A percentile compares a stretch with the other conserved stretches of the same genome.
phyloP scores from a whole-genome alignment of 306 rosid species.

The Lathyrus tuberosus region DNA sequence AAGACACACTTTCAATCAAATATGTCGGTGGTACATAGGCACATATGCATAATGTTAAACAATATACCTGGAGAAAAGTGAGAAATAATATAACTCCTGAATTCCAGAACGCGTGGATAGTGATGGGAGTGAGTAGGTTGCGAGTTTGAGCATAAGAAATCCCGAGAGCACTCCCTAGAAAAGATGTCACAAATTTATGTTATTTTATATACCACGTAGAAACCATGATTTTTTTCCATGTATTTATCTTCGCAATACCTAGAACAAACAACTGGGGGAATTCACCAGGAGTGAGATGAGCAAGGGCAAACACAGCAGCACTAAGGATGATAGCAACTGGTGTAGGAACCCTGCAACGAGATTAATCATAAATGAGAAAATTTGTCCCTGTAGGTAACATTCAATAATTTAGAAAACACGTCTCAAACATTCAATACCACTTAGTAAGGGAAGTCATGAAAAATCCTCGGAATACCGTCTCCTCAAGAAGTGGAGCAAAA shows the following conservation, averaged over 20 bases:
- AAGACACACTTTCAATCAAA: too few relatives aligned
- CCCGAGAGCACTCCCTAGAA: constrained; percentile 80
- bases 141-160: constrained; percentile 95
- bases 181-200: too few relatives aligned
- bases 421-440: constrained; percentile 55
- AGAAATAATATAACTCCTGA: constrained; percentile 91
- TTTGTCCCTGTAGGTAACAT: background rate
- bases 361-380: constrained; percentile 12
- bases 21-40: too few relatives aligned
- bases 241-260: too few relatives aligned
- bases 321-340: constrained; percentile 81
- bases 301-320: constrained; percentile 87
- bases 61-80: constrained; percentile 79
- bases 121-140: constrained; percentile 94
- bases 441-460: constrained; percentile 88
- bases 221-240: too few relatives aligned
- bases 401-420: background rate
- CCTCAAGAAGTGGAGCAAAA: constrained; percentile 96
- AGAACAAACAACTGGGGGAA: constrained; percentile 92
- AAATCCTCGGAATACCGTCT: constrained; percentile 89
- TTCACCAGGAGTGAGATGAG: constrained; percentile 98
- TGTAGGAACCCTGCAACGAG: constrained; percentile 80
- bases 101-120: constrained; percentile 94
- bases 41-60: background rate
- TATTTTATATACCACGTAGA: too few relatives aligned